Percentiles rank a stretch among this genome's conserved stretches.
phyloP scores from a whole-genome alignment of 129 eudicot genomes.

The Flaveria brownii region DNA sequence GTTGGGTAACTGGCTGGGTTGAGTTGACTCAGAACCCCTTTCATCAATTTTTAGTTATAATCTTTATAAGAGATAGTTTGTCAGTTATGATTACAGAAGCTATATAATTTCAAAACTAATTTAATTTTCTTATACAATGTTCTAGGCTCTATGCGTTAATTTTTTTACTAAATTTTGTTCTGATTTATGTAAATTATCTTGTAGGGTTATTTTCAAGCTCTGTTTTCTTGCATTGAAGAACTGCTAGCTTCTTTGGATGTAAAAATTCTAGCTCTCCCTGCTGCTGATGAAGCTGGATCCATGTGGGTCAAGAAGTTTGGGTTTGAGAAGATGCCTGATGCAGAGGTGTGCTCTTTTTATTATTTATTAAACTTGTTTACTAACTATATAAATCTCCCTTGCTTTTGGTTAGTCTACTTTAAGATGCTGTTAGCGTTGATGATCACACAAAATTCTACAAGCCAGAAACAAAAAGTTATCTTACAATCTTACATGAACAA shows the following conservation, averaged over 20 bases:
- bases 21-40: neutral
- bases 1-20: neutral
- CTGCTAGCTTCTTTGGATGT: conserved; percentile 65
- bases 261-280: conserved; percentile 71
- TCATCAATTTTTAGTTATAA: too few relatives aligned
- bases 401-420: neutral
- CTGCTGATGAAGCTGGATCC: conserved; percentile 82
- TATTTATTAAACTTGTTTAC: neutral
- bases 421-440: neutral
- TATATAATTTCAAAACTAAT: neutral
- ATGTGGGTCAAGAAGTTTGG: conserved; percentile 84
- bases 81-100: neutral
- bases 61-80: too few relatives aligned
- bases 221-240: conserved; percentile 70
- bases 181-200: conserved; percentile 13
- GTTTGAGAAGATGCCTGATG: conserved; percentile 50
- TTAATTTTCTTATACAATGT: neutral
- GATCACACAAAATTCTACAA: neutral
- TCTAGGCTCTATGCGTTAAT: too few relatives aligned
- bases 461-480: neutral
- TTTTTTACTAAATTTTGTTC: neutral
- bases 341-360: conserved; percentile 46
- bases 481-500: neutral
- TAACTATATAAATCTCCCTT: neutral
- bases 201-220: conserved; percentile 83